Conservation (phyloP, 108 stramenopile genomes). For the Discostella stelligeroides region DNA sequence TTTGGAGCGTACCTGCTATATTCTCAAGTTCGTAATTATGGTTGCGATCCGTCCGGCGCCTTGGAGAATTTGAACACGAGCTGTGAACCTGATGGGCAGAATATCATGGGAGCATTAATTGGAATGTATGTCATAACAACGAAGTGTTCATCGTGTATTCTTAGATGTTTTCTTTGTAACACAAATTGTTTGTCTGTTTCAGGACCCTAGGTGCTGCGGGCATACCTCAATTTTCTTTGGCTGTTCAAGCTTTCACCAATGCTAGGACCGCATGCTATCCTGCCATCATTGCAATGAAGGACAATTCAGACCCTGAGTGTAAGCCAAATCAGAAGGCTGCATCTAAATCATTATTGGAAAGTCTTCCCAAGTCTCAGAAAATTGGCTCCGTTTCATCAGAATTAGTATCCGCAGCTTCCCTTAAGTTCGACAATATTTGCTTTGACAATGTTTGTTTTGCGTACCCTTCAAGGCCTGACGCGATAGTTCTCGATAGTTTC, state of each 20-base stretch:
- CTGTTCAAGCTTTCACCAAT: slow-evolving; percentile 50
- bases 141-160: no score
- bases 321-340: neutral
- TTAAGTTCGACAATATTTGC: slow-evolving; percentile 49
- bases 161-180: no score
- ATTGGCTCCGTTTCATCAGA: neutral
- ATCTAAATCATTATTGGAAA: slow-evolving; percentile 9
- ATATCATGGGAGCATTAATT: slow-evolving; percentile 62
- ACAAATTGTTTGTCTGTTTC: no score
- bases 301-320: slow-evolving; percentile 25
- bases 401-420: slow-evolving; percentile 1
- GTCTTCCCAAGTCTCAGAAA: no score
- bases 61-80: slow-evolving; percentile 6
- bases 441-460: slow-evolving; percentile 69
- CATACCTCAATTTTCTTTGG: slow-evolving; percentile 53
- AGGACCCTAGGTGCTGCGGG: slow-evolving; percentile 55
- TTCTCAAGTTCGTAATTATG: slow-evolving; percentile 45
- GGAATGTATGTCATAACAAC: slow-evolving; percentile 14
- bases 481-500: slow-evolving; percentile 50
- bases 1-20: slow-evolving; percentile 62
- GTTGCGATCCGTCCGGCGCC: slow-evolving; percentile 60
- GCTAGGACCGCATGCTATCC: slow-evolving; percentile 49
- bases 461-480: slow-evolving; percentile 76
- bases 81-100: slow-evolving; percentile 41
- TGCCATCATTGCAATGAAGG: slow-evolving; percentile 49